Evolutionary conservation across 2,329 filamentous ascomycete genomes (phyloP), one percentile per base, ranked within the genome.

Genomic region (Aureobasidium sp.): DNA sequence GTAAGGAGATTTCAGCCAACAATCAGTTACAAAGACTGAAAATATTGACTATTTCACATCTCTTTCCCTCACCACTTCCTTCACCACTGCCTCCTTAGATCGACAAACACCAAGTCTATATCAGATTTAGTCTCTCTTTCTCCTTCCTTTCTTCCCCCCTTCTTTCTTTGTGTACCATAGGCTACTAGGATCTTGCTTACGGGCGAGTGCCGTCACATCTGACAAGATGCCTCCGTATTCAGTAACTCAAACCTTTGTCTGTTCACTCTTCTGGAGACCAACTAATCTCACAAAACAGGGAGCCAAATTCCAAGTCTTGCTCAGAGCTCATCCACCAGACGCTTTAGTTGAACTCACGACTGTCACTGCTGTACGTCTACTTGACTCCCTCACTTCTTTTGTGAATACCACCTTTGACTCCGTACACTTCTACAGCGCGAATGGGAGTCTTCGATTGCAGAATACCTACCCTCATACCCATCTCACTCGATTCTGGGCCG

Each of bases 401-500:
- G 8, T 34, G 32, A 34, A 34, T 20, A 20, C 32, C 9, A 34
- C 32, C 39, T 3, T 9, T n/a, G 8, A 12, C 26, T 46, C 23
- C 9, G 1, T 2, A 23, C 0, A 20, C 27, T 46, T n/a, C 39
- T n/a, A 34, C 17, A 47, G 42, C 58, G 47, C 15, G 58, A 47
- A 2, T 61, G 58, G 58, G 50, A 61, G 17, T 12, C 37, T 3
- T 53, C 23, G 5, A 10, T 17, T 23, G 15, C 32, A 13, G 29
- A 34, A 13, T 27, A 41, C 17, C 23, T 39, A 41, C 27, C 50
- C 13, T 34, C 36, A 9, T 52, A 39, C 61, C 36, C 56, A 10
- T n/a, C 9, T 9, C 23, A 63, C 61, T 7, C 52, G 27, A 12
- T 53, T 50, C 34, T 61, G 15, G 41, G 61, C 53, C 51, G 62